Evolutionary conservation across 2,329 filamentous ascomycete genomes (phyloP), one percentile per base, ranked within the genome.

Genomic region (Colletotrichum simmondsii): DNA sequence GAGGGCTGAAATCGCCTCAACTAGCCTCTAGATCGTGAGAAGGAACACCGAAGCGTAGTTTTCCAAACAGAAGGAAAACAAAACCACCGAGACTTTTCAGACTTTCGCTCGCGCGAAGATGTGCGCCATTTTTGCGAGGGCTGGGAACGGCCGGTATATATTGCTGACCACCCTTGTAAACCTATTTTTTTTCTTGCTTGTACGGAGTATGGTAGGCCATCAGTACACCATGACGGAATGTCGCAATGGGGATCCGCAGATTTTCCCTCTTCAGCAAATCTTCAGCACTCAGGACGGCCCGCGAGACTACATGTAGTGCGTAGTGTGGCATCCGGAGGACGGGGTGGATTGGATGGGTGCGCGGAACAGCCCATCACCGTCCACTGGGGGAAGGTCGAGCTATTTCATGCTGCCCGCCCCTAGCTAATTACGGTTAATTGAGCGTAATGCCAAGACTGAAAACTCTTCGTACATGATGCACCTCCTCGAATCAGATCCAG

Each of bases 51-150:
- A 57, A 52, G 42, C 42, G 42, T 49, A n/a, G 42, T 49, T 49
- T 49, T 24, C 32, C 19, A 12, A 26, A 32, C 30, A 5, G 16
- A 53, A 53, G 14, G 7, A 14, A 42, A 49, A 61, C 26, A 10
- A 5, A 22, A 49, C 42, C 42, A 22, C 42, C 11, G n/a, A 7
- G 11, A 30, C 35, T 46, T 28, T 28, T 5, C 22, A 58, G 32
- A 30, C 35, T 46, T 30, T 60, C 42, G 12, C 54, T 30, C 10
- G 42, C 42, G 19, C 42, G 42, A 49, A 32, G 19, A 32, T 12
- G 24, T 57, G 68, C 56, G 68, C 63, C 68, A 66, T 71, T 71
- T 71, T 67, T n/a, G 7, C 30, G 30, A 71, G 64, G 32, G 32
- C 56, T 49, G n/a, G 37, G 24, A n/a, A 32, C 19, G 8, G 35